These are phyloP conservation scores for Euphorbia celastroides DNA, from an alignment of 441 rosid genomes.

Conservation along the genomic window DNA sequence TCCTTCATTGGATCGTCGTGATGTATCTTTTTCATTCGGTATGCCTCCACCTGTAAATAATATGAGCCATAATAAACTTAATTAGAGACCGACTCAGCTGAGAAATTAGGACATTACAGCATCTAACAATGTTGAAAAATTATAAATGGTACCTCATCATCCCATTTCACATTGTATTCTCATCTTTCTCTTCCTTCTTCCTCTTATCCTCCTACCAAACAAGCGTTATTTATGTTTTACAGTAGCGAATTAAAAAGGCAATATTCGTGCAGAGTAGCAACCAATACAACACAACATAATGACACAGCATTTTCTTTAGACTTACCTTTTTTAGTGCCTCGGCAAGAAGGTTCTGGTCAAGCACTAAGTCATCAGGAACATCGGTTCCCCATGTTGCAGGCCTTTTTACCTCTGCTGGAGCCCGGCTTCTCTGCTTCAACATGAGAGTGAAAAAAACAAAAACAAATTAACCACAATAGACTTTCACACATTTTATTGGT, in stretches of 20 bases:
- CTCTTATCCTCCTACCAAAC: constrained; percentile 69
- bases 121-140: too few relatives aligned
- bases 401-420: constrained; percentile 50
- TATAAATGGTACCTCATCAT: constrained; percentile 1
- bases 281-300: too few relatives aligned
- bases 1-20: constrained; percentile 86
- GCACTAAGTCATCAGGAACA: constrained; percentile 56
- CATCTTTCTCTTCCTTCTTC: constrained; percentile 72
- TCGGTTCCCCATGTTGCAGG: constrained; percentile 82
- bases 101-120: too few relatives aligned
- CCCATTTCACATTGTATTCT: constrained; percentile 79
- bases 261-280: too few relatives aligned
- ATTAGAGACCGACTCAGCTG: not conserved
- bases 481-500: too few relatives aligned
- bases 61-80: too few relatives aligned
- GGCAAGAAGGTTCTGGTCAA: constrained; percentile 59
- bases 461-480: too few relatives aligned
- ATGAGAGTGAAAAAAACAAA: too few relatives aligned
- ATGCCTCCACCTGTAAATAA: constrained; percentile 71
- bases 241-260: not conserved
- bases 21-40: constrained; percentile 69
- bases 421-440: constrained; percentile 38
- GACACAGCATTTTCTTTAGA: not conserved
- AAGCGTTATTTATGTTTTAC: too few relatives aligned
- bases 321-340: constrained; percentile 77